phyloP scores from a whole-genome alignment of 108 stramenopile genomes.

The Cylindrotheca fusiformis region DNA sequence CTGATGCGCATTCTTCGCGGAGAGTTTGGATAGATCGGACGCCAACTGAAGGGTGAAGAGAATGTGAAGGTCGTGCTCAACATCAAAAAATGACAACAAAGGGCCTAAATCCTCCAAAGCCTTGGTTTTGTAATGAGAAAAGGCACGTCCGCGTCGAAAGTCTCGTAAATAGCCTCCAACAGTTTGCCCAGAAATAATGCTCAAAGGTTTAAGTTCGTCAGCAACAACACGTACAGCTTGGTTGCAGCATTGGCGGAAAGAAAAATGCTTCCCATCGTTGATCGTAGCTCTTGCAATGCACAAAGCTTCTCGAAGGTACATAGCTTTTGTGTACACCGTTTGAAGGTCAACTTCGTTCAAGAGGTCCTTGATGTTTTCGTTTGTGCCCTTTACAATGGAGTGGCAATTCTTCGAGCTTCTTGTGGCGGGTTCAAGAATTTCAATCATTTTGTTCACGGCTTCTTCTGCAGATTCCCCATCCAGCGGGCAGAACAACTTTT shows the following conservation, averaged over 20 bases:
- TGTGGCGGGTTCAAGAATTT: not conserved
- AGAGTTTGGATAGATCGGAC: not conserved
- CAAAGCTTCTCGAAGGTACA: not conserved
- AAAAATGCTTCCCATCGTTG: not conserved
- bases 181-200: not conserved
- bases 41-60: not conserved
- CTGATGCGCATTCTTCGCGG: not conserved
- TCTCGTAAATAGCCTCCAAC: not conserved
- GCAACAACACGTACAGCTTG: not conserved
- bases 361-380: not conserved
- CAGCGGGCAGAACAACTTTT: not conserved
- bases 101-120: not conserved
- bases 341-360: not conserved
- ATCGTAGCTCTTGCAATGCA: not conserved
- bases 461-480: not conserved
- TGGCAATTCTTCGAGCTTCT: not conserved
- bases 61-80: not conserved
- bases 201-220: not conserved
- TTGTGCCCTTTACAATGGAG: not conserved
- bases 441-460: slow-evolving; percentile 1
- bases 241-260: slow-evolving; percentile 4
- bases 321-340: not conserved
- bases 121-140: not conserved
- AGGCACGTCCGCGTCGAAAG: not conserved
- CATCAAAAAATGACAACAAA: not conserved